Percentiles rank a stretch among this genome's conserved stretches.
Conservation (phyloP, 192 early-diverging fungal genomes). For the Backusella australiensis region DNA sequence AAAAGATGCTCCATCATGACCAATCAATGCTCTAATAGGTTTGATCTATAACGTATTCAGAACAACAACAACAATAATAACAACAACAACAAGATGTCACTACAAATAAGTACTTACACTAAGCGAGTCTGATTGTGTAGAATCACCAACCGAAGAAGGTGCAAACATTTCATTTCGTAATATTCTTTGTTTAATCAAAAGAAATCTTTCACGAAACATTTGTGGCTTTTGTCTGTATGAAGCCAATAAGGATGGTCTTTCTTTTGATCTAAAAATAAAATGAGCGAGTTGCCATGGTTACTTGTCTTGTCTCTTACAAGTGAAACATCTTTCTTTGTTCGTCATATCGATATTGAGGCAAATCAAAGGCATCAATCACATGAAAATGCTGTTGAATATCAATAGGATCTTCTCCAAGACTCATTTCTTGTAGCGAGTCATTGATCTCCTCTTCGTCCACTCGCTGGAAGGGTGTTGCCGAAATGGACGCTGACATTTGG, state of each 20-base stretch:
- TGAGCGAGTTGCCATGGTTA: not conserved
- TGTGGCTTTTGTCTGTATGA: slow-evolving; percentile 60
- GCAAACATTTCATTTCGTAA: slow-evolving; percentile 80
- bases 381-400: slow-evolving; percentile 58
- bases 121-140: slow-evolving; percentile 17
- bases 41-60: slow-evolving; percentile 47
- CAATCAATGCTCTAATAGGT: slow-evolving; percentile 80
- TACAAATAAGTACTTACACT: slow-evolving; percentile 28
- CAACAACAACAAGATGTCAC: slow-evolving; percentile 8
- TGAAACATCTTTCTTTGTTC: slow-evolving; percentile 64
- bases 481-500: slow-evolving; percentile 36
- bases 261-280: slow-evolving; percentile 17
- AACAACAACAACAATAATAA: not conserved
- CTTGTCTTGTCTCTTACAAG: not conserved
- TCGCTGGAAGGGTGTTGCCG: slow-evolving; percentile 9
- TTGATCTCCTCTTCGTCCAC: slow-evolving; percentile 12
- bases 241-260: slow-evolving; percentile 49
- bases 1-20: slow-evolving; percentile 60
- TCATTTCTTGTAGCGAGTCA: slow-evolving; percentile 7
- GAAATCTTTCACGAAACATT: slow-evolving; percentile 74
- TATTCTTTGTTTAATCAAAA: slow-evolving; percentile 75
- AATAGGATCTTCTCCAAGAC: slow-evolving; percentile 31
- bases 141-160: slow-evolving; percentile 51
- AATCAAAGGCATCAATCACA: slow-evolving; percentile 72
- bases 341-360: slow-evolving; percentile 69